Evolutionary conservation across 495 filamentous ascomycete genomes (phyloP).

Genomic region (Thermochaetoides thermophila): DNA sequence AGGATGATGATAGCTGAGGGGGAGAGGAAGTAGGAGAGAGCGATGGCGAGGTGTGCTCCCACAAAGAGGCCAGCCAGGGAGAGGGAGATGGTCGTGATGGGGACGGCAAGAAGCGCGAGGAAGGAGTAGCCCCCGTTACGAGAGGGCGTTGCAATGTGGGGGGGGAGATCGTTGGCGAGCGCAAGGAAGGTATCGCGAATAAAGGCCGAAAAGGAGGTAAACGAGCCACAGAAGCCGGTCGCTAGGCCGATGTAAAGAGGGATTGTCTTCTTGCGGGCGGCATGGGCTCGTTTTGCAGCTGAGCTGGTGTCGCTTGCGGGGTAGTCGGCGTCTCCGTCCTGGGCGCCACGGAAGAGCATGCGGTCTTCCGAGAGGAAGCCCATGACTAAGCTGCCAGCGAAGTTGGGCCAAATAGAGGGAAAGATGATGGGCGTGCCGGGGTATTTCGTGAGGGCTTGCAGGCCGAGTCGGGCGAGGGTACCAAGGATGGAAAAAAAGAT

Average conservation of each 20-base stretch:
- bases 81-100: constrained; percentile 52
- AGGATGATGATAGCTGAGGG: constrained; percentile 48
- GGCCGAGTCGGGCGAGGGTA: constrained; percentile 68
- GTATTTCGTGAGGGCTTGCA: constrained; percentile 72
- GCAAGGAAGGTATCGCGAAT: constrained; percentile 76
- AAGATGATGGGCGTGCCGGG: constrained; percentile 60
- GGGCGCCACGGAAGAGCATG: constrained; percentile 59
- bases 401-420: constrained; percentile 78
- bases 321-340: constrained; percentile 18
- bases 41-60: constrained; percentile 66
- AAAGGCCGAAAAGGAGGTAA: constrained; percentile 86
- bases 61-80: constrained; percentile 52
- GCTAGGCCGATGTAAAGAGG: constrained; percentile 85
- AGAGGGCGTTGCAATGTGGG: constrained; percentile 9
- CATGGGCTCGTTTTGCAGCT: constrained; percentile 36
- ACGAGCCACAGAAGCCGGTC: constrained; percentile 85
- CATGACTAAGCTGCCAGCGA: constrained; percentile 69
- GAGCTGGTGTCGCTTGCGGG: constrained; percentile 15
- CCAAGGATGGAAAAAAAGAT: constrained; percentile 78
- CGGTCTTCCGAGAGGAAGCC: constrained; percentile 75
- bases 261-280: constrained; percentile 59
- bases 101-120: constrained; percentile 58
- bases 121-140: constrained; percentile 74
- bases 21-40: constrained; percentile 34
- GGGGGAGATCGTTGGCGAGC: constrained; percentile 51